Evolutionary conservation across 768 basidiomycete species (phyloP).

Genomic region (Sporobolomyces pararoseus): DNA sequence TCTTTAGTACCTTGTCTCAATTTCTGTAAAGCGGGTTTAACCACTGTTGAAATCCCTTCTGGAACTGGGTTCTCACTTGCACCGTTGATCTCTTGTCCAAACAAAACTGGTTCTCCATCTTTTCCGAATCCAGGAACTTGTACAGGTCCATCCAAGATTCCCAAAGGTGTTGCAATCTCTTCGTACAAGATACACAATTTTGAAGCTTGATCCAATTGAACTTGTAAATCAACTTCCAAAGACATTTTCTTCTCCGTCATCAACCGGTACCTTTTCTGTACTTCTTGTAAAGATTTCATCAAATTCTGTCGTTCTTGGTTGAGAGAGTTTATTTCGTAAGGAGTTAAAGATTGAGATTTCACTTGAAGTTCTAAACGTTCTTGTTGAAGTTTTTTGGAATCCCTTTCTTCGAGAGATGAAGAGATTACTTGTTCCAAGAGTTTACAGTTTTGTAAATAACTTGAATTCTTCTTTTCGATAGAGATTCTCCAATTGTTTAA

Average conservation of each 20-base stretch:
- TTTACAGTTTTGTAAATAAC: slow-evolving; percentile 54
- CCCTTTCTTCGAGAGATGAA: slow-evolving; percentile 57
- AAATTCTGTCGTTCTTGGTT: slow-evolving; percentile 75
- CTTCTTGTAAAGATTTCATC: slow-evolving; percentile 4
- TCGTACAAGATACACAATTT: slow-evolving; percentile 70
- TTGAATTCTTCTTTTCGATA: slow-evolving; percentile 56
- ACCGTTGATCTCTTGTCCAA: slow-evolving; percentile 74
- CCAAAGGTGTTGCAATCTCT: slow-evolving; percentile 67
- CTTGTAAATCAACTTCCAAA: slow-evolving; percentile 71
- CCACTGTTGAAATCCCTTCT: slow-evolving; percentile 67
- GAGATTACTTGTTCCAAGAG: slow-evolving; percentile 34
- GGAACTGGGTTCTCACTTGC: slow-evolving; percentile 65
- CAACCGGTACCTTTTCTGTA: slow-evolving; percentile 68
- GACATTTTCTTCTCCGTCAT: slow-evolving; percentile 70
- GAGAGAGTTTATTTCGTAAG: slow-evolving; percentile 87
- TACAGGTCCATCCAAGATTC: slow-evolving; percentile 69
- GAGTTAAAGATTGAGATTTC: slow-evolving; percentile 79
- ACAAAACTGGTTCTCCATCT: slow-evolving; percentile 62
- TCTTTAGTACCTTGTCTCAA: slow-evolving; percentile 56
- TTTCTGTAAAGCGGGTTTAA: slow-evolving; percentile 62
- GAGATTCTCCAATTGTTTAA: slow-evolving; percentile 47
- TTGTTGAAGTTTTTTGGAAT: slow-evolving; percentile 64
- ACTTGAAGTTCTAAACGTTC: slow-evolving; percentile 64
- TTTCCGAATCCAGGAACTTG: slow-evolving; percentile 66
- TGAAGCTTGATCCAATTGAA: slow-evolving; percentile 65